These are phyloP conservation scores for Coniochaeta sp. DNA, from an alignment of 2,329 filamentous ascomycete species.

Conservation along the genomic window DNA sequence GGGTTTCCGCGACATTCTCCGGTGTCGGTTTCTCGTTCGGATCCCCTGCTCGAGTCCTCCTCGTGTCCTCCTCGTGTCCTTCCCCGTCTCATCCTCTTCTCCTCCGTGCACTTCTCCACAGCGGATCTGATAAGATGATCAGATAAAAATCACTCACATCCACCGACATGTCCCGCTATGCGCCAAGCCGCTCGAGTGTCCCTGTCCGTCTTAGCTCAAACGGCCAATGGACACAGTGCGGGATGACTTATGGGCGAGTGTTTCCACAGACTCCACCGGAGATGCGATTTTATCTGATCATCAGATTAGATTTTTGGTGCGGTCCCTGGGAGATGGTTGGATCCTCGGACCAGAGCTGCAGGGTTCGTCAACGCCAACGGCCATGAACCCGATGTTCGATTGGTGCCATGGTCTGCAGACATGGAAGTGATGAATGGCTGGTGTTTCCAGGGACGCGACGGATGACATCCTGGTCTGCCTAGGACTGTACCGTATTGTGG, in stretches of 20 bases:
- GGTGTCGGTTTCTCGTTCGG: neutral
- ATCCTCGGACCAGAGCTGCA: neutral
- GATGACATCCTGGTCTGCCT: neutral
- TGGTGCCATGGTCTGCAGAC: neutral
- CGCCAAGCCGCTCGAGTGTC: neutral
- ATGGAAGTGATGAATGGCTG: neutral
- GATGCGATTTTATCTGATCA: neutral
- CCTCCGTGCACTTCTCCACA: neutral
- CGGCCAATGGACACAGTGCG: neutral
- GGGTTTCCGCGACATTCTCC: neutral
- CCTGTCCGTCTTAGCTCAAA: neutral
- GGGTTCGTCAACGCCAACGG: neutral
- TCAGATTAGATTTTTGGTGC: neutral
- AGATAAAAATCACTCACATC: neutral
- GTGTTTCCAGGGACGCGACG: neutral
- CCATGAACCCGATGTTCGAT: neutral
- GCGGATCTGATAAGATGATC: neutral
- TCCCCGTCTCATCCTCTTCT: neutral
- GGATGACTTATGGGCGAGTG: neutral
- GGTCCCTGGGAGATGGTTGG: no score
- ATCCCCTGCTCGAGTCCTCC: neutral
- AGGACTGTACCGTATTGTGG: no score
- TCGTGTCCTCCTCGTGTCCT: neutral
- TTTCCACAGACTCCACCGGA: neutral
- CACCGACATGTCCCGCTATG: neutral